phyloP scores from a whole-genome alignment of 106 monocot genomes.

The Dendrobium catenatum region DNA sequence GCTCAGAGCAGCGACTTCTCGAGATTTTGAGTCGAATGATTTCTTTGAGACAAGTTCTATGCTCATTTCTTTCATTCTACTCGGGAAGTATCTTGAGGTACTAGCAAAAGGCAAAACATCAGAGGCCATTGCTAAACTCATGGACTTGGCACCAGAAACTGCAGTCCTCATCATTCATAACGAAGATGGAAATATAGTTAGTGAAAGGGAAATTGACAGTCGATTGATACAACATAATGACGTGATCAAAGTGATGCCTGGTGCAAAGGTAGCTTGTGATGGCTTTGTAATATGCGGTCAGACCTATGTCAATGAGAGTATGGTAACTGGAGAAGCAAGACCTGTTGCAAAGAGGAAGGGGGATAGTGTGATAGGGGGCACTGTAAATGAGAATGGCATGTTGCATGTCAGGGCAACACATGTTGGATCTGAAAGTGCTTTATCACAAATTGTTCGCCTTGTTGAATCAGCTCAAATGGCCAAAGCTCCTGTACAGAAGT shows the following conservation, averaged over 20 bases:
- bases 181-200: slow-evolving; percentile 8
- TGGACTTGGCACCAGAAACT: slow-evolving; percentile 20
- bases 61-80: slow-evolving; percentile 25
- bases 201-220: slow-evolving; percentile 18
- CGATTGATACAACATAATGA: slow-evolving; percentile 27
- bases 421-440: slow-evolving; percentile 79
- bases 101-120: slow-evolving; percentile 34
- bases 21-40: slow-evolving; percentile 2
- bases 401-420: slow-evolving; percentile 69
- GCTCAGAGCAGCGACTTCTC: slow-evolving; percentile 8
- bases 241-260: slow-evolving; percentile 29
- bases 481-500: slow-evolving; percentile 90
- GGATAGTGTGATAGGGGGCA: slow-evolving; percentile 82
- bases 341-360: slow-evolving; percentile 79
- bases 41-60: slow-evolving; percentile 32
- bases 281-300: slow-evolving; percentile 75
- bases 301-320: slow-evolving; percentile 89
- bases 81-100: slow-evolving; percentile 30
- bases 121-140: slow-evolving; percentile 23
- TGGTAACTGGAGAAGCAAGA: slow-evolving; percentile 86
- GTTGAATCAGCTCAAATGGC: slow-evolving; percentile 95
- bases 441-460: slow-evolving; percentile 78
- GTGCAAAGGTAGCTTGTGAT: slow-evolving; percentile 24
- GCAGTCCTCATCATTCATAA: slow-evolving; percentile 13
- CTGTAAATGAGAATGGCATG: slow-evolving; percentile 85